These are phyloP conservation scores for Leccinellum albellum DNA, from an alignment of 768 basidiomycete genomes.

Conservation along the genomic window DNA sequence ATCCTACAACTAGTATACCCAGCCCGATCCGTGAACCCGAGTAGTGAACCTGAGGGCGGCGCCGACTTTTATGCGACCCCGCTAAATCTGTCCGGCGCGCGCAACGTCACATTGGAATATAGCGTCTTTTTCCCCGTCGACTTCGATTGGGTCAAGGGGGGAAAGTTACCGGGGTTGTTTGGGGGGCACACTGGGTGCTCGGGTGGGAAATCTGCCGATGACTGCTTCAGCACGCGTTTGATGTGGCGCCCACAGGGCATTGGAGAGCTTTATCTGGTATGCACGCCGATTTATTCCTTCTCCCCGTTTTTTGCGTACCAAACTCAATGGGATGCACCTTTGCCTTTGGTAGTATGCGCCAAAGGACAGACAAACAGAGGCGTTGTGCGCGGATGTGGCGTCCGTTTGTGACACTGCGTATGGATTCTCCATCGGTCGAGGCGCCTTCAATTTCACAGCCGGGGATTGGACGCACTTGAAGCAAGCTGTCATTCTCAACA, in stretches of 20 bases:
- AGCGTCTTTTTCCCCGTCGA: conserved; percentile 72
- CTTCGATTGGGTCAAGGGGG: conserved; percentile 77
- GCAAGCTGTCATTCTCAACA: conserved; percentile 73
- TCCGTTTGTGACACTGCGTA: conserved; percentile 65
- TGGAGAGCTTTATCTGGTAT: conserved; percentile 75
- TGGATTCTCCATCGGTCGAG: conserved; percentile 73
- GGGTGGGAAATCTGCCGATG: conserved; percentile 64
- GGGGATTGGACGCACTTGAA: conserved; percentile 69
- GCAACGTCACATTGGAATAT: conserved; percentile 59
- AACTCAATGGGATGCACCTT: not conserved
- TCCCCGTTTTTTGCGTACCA: not conserved
- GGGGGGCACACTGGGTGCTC: conserved; percentile 67
- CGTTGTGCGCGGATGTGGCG: conserved; percentile 53
- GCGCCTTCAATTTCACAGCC: conserved; percentile 56
- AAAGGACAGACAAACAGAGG: conserved; percentile 59
- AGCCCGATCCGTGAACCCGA: conserved; percentile 65
- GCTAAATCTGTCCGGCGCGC: conserved; percentile 42
- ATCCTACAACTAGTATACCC: conserved; percentile 68
- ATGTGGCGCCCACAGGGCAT: conserved; percentile 74
- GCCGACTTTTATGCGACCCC: conserved; percentile 64
- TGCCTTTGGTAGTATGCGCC: conserved; percentile 58
- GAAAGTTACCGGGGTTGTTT: conserved; percentile 82
- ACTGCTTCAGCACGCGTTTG: conserved; percentile 80
- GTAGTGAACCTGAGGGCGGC: conserved; percentile 59
- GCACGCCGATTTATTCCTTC: conserved; percentile 17